These are phyloP conservation scores for Dictyostelium brefeldianum DNA, from an alignment of 78 protist genomes.

Conservation along the genomic window DNA sequence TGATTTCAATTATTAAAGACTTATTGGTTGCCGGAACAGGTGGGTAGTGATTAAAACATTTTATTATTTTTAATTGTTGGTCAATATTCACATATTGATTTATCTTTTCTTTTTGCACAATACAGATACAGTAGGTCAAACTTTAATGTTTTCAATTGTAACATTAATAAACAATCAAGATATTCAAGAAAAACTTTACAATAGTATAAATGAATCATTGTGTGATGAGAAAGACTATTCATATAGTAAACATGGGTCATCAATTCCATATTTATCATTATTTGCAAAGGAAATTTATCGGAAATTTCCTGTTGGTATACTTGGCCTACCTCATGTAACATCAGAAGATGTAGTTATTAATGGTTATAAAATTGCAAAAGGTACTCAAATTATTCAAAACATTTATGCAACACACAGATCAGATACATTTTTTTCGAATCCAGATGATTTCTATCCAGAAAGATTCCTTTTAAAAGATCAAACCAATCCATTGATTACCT, in stretches of 20 bases:
- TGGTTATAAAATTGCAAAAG: constrained; percentile 48
- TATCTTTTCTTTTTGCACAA: not conserved
- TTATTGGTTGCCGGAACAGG: constrained; percentile 16
- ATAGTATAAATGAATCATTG: not conserved
- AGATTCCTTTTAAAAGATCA: not conserved
- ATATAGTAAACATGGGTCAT: not conserved
- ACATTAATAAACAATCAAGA: not conserved
- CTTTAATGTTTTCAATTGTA: not conserved
- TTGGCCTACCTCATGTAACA: constrained; percentile 43
- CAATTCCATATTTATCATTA: not conserved
- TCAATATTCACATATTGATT: not conserved
- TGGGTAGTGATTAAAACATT: too few species aligned
- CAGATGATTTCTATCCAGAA: constrained; percentile 35
- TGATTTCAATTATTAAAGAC: constrained; percentile 18
- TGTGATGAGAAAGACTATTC: not conserved
- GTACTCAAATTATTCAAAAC: constrained; percentile 30
- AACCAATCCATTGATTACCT: not conserved
- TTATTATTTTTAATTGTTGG: too few species aligned
- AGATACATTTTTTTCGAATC: not conserved
- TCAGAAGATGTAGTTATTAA: not conserved
- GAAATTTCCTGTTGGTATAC: constrained; percentile 29
- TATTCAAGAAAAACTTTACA: constrained; percentile 17
- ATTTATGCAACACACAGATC: not conserved
- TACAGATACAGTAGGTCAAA: constrained; percentile 21
- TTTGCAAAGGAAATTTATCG: constrained; percentile 26